Evolutionary conservation across 192 early-diverging fungal species (phyloP).

Genomic region (Geranomyces michiganensis): DNA sequence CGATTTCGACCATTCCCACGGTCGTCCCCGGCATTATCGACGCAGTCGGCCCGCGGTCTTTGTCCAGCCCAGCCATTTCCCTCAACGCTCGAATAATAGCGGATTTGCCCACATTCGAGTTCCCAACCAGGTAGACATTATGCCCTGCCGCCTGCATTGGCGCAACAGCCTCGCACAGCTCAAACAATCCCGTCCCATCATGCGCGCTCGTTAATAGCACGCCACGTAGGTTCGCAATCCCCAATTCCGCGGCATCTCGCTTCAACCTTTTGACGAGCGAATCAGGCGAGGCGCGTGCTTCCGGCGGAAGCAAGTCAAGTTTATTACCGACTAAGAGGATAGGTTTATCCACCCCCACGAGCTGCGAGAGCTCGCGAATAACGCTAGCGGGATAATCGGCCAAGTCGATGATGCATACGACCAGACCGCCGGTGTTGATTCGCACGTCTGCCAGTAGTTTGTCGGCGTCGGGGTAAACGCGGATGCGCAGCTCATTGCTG

Average conservation of each 20-base stretch:
- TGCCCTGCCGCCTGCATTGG: conserved; percentile 41
- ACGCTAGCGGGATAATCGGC: conserved; percentile 71
- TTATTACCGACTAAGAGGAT: conserved; percentile 76
- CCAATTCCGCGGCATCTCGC: background rate
- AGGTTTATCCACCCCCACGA: conserved; percentile 49
- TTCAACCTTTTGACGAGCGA: background rate
- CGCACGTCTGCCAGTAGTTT: conserved; percentile 23
- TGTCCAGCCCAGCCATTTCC: conserved; percentile 44
- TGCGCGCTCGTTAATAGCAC: conserved; percentile 27
- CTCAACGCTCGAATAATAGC: conserved; percentile 71
- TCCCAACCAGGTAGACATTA: conserved; percentile 73
- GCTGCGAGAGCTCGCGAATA: conserved; percentile 47
- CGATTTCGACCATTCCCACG: conserved; percentile 63
- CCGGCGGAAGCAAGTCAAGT: conserved; percentile 65
- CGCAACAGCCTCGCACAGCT: conserved; percentile 34
- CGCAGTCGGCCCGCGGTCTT: conserved; percentile 51
- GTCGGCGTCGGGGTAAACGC: conserved; percentile 44
- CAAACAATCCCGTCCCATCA: conserved; percentile 14
- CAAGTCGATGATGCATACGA: conserved; percentile 67
- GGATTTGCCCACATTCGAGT: conserved; percentile 79
- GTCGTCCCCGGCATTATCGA: conserved; percentile 75
- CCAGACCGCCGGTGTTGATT: conserved; percentile 47
- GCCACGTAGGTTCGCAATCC: background rate
- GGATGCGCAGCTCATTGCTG: conserved; percentile 45
- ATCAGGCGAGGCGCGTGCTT: conserved; percentile 19